phyloP scores from a whole-genome alignment of 1,284 basidiomycete genomes.

The Rhodotorula sp. region DNA sequence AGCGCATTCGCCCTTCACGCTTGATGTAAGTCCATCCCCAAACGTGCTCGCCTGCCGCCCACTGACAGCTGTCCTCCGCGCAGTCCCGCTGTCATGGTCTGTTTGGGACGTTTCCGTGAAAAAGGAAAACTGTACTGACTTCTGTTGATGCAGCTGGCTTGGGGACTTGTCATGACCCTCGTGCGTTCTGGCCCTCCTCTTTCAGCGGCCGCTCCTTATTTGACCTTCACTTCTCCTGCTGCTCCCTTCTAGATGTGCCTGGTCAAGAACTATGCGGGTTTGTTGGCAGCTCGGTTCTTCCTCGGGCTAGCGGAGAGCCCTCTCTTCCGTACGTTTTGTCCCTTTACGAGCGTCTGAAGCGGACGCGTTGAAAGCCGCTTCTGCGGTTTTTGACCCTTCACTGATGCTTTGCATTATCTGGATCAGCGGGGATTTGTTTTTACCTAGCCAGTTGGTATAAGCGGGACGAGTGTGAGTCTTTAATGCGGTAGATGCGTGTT shows the following conservation, averaged over 20 bases:
- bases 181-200: slow-evolving; percentile 42
- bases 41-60: neutral
- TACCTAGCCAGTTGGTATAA: slow-evolving; percentile 45
- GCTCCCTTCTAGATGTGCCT: slow-evolving; percentile 46
- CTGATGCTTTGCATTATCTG: too few species aligned
- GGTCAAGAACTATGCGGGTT: slow-evolving; percentile 48
- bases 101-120: too few species aligned
- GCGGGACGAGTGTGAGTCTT: slow-evolving; percentile 7
- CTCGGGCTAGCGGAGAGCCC: slow-evolving; percentile 53
- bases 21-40: slow-evolving; percentile 12
- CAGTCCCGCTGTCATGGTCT: slow-evolving; percentile 6
- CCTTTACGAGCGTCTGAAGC: too few species aligned
- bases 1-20: slow-evolving; percentile 45
- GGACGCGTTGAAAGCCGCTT: too few species aligned
- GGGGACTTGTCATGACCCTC: slow-evolving; percentile 47
- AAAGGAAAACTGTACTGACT: too few species aligned
- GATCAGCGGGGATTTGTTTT: slow-evolving; percentile 42
- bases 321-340: slow-evolving; percentile 36
- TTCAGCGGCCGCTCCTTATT: too few species aligned
- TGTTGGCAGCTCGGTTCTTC: slow-evolving; percentile 52
- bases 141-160: neutral
- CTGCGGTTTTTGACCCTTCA: too few species aligned
- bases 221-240: neutral
- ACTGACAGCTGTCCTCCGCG: slow-evolving; percentile 47
- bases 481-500: too few species aligned